Base-by-base conservation (phyloP, 2,329 filamentous ascomycete species). In the Exophiala oligosperma region DNA sequence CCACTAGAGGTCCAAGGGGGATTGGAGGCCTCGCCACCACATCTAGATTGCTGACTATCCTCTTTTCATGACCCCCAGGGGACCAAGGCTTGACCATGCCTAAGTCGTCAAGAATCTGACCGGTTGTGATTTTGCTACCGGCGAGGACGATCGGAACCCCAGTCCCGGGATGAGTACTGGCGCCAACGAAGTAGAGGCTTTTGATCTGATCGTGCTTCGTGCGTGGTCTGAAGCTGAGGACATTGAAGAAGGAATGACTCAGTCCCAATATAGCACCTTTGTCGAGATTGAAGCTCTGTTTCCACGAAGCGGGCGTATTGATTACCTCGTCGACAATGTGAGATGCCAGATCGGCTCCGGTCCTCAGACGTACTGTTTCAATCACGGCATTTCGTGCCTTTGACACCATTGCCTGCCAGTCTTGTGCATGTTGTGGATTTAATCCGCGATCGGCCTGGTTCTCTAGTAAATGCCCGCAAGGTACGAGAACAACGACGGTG, bases 121-220 rank as follows among this genome's bases (percentile, higher is more conserved):
- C 80, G 7, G 73, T 76, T 0, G 83, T 82, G 54, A 91, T 79
- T 70, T 85, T 88, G 7, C 85, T 84, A 0, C 88, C 88, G 0
- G 87, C 87, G 8, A 91, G 74, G 26, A 87, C 85, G 56, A 91
- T 89, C 2, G 89, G 89, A 21, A 91, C 88, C 0, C 88, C 88
- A 0, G 88, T 91, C 1, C 89, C 89, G 0, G 89, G 88, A 74
- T 92, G 88, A 21, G 88, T 89, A 67, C 84, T 88, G 1, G 88
- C 88, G 35, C 88, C 88, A 0, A 91, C 89, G 68, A 91, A 91
- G 68, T 90, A 90, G 24, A 86, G 71, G 2, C 77, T 75, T 11
- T 74, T 50, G 24, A 65, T 61, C 9, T 50, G 44, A 24, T 54
- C 35, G 46, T 74, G 72, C 41, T 67, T 69, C 2, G 69, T 72